Evolutionary conservation across 73 alveolate genomes (phyloP).

Genomic region (Durusdinium trenchii): DNA sequence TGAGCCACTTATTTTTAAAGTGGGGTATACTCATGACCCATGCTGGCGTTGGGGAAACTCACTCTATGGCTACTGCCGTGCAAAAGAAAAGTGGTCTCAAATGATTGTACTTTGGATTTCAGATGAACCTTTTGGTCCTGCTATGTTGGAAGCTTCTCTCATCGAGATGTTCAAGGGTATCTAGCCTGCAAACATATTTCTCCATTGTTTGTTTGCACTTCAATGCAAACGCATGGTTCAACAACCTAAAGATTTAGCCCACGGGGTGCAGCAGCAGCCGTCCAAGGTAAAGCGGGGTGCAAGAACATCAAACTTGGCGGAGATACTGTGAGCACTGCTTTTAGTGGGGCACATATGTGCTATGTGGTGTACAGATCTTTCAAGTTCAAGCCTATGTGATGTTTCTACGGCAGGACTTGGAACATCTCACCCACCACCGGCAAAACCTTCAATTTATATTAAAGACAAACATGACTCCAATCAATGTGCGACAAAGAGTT

Average conservation of each 20-base stretch:
- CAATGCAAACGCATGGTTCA: not conserved
- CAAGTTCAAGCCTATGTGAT: not conserved
- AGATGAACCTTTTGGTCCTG: not conserved
- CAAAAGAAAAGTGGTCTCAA: not conserved
- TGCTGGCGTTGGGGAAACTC: not conserved
- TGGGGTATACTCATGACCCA: not conserved
- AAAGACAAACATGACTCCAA: no score
- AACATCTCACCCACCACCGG: no score
- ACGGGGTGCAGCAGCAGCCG: no score
- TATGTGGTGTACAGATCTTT: constrained; percentile 46
- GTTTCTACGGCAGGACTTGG: no score
- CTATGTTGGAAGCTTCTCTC: not conserved
- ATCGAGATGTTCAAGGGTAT: not conserved
- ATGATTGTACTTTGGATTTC: not conserved
- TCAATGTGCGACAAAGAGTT: no score
- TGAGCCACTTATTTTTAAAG: not conserved
- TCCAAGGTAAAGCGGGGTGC: constrained; percentile 15
- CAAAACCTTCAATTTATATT: no score
- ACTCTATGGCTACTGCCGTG: not conserved
- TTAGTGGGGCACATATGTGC: not conserved
- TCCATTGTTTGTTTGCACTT: not conserved
- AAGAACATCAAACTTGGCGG: not conserved
- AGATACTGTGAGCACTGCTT: not conserved
- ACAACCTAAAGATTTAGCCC: not conserved
- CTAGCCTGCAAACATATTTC: not conserved